Percentiles rank a stretch among this genome's conserved stretches.
phyloP scores from a whole-genome alignment of 192 early-diverging fungal genomes.

The Pilaira anomala region DNA sequence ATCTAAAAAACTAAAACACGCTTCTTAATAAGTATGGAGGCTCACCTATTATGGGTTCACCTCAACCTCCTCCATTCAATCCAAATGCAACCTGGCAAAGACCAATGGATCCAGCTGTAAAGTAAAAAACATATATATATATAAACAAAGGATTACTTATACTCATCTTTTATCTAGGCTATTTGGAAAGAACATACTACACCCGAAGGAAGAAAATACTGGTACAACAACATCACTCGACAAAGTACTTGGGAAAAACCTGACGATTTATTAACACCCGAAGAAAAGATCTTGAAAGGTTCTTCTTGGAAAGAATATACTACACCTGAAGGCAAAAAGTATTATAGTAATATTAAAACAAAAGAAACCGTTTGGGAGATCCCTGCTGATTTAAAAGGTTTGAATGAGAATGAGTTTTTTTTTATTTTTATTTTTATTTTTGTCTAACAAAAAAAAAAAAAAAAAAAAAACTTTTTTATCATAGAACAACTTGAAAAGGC shows the following conservation, averaged over 20 bases:
- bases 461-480: neutral
- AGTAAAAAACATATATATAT: neutral
- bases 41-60: neutral
- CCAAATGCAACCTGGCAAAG: constrained; percentile 9
- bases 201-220: constrained; percentile 84
- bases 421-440: neutral
- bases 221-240: constrained; percentile 74
- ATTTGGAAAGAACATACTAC: constrained; percentile 76
- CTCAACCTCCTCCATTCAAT: neutral
- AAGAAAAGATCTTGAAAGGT: constrained; percentile 58
- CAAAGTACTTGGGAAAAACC: constrained; percentile 94
- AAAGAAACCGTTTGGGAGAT: constrained; percentile 86
- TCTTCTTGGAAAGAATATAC: constrained; percentile 86
- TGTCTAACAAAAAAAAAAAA: neutral
- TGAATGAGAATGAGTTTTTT: too few relatives aligned
- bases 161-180: neutral
- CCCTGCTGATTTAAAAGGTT: constrained; percentile 69
- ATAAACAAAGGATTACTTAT: neutral
- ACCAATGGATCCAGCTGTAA: neutral
- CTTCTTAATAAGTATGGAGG: neutral
- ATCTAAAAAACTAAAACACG: neutral
- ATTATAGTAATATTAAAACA: constrained; percentile 79
- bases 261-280: constrained; percentile 80
- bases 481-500: constrained; percentile 38
- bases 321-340: constrained; percentile 71